These are phyloP conservation scores for Trichoderma sp. DNA, from an alignment of 2,329 filamentous ascomycete species.

Conservation along the genomic window DNA sequence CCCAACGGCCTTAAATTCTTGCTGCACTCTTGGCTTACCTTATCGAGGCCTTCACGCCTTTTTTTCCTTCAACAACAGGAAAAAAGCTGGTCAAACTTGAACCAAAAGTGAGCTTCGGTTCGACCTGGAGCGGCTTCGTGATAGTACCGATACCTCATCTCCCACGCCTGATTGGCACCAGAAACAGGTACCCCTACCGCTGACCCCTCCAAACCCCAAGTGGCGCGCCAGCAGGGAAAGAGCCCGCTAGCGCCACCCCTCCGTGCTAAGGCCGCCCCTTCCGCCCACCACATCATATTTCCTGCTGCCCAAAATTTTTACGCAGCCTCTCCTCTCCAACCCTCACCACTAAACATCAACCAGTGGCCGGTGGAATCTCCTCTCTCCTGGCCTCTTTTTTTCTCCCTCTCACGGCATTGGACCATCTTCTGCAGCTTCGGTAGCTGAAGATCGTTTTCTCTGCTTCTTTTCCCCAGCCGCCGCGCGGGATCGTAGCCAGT, in stretches of 20 bases:
- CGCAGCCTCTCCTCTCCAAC: slow-evolving; percentile 42
- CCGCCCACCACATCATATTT: slow-evolving; percentile 37
- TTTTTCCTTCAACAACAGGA: no score
- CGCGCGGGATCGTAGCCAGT: slow-evolving; percentile 41
- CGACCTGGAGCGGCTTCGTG: no score
- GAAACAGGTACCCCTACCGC: background rate
- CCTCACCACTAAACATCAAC: slow-evolving; percentile 43
- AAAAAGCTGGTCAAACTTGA: no score
- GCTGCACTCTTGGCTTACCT: no score
- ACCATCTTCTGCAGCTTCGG: slow-evolving; percentile 40
- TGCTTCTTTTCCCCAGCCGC: slow-evolving; percentile 34
- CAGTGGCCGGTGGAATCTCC: slow-evolving; percentile 43
- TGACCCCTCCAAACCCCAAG: background rate
- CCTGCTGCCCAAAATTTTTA: slow-evolving; percentile 44
- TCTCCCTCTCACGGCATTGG: slow-evolving; percentile 39
- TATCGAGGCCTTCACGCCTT: no score
- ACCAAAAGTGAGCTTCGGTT: no score
- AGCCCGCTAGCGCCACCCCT: slow-evolving; percentile 16
- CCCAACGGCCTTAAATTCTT: no score
- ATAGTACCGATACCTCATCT: background rate
- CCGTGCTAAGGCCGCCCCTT: slow-evolving; percentile 35
- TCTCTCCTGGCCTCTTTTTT: slow-evolving; percentile 40
- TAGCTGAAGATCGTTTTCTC: slow-evolving; percentile 38
- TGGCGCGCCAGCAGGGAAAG: slow-evolving; percentile 15
- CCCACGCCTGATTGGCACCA: background rate